These are phyloP conservation scores for Boletus patriciae DNA, from an alignment of 768 basidiomycete genomes.

Conservation along the genomic window DNA sequence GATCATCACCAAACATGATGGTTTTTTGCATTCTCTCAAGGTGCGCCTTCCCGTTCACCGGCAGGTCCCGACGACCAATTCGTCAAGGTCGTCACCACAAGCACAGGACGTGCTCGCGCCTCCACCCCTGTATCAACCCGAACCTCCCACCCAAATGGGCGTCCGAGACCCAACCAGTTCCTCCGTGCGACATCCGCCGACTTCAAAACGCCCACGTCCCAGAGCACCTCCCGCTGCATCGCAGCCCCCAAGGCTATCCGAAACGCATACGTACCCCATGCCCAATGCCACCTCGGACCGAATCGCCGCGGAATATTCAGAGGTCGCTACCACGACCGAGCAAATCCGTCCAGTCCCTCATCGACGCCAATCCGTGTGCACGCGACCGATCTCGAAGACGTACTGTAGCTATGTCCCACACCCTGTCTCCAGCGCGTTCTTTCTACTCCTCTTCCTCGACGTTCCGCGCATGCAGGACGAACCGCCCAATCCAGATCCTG, in stretches of 20 bases:
- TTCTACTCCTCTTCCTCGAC: not conserved
- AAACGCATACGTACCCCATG: too few species aligned
- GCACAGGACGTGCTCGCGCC: not conserved
- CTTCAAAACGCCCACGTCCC: not conserved
- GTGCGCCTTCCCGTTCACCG: not conserved
- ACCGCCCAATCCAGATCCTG: not conserved
- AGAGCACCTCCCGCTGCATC: not conserved
- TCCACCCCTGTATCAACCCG: not conserved
- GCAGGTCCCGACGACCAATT: not conserved
- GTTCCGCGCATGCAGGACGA: not conserved
- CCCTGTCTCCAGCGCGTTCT: not conserved
- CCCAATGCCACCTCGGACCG: too few species aligned
- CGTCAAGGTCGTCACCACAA: not conserved
- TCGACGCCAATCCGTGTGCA: not conserved
- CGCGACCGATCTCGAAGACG: not conserved
- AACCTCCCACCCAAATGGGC: not conserved
- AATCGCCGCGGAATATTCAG: too few species aligned
- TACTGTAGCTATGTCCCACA: not conserved
- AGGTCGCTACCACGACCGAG: not conserved
- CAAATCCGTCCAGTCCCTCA: not conserved
- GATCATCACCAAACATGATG: not conserved
- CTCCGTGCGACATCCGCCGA: not conserved
- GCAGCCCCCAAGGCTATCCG: not conserved
- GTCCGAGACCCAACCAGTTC: not conserved
- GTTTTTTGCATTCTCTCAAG: not conserved